Conservation (phyloP, 1,139 yeast species). For the Yamadazyma dushanensis region DNA sequence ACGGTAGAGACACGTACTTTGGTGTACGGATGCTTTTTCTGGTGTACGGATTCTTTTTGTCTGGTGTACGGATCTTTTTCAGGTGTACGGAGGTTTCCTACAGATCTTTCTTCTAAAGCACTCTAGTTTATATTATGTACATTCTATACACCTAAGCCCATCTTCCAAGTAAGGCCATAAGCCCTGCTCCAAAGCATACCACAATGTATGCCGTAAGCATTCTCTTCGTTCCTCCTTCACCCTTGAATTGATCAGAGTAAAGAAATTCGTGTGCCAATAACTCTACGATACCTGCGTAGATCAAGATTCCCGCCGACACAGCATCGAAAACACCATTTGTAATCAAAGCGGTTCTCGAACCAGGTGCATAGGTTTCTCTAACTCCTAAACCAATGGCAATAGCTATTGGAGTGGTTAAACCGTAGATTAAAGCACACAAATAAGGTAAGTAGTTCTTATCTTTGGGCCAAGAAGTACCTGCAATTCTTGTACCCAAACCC, state of each 20-base stretch:
- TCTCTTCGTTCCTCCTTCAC: slow-evolving; percentile 42
- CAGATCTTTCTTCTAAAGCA: no score
- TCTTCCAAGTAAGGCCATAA: slow-evolving; percentile 83
- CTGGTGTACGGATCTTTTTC: no score
- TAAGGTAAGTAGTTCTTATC: slow-evolving; percentile 53
- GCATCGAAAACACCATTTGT: slow-evolving; percentile 81
- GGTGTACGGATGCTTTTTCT: no score
- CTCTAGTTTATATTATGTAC: no score
- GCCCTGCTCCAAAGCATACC: slow-evolving; percentile 71
- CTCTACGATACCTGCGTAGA: slow-evolving; percentile 86
- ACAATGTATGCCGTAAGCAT: slow-evolving; percentile 39
- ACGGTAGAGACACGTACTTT: no score
- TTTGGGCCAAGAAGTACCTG: slow-evolving; percentile 68
- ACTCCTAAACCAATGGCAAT: slow-evolving; percentile 88
- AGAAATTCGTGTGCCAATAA: slow-evolving; percentile 87
- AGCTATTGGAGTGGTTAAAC: slow-evolving; percentile 79
- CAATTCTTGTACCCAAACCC: slow-evolving; percentile 86
- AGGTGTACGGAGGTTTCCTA: no score
- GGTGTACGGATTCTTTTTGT: no score
- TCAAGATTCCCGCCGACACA: slow-evolving; percentile 79
- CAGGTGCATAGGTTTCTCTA: slow-evolving; percentile 60
- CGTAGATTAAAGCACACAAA: slow-evolving; percentile 57
- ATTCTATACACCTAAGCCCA: no score
- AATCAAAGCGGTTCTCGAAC: slow-evolving; percentile 63
- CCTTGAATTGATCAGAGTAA: slow-evolving; percentile 62